These are phyloP conservation scores for Solanum bulbocastanum DNA, from an alignment of 257 asterid species.

Conservation along the genomic window DNA sequence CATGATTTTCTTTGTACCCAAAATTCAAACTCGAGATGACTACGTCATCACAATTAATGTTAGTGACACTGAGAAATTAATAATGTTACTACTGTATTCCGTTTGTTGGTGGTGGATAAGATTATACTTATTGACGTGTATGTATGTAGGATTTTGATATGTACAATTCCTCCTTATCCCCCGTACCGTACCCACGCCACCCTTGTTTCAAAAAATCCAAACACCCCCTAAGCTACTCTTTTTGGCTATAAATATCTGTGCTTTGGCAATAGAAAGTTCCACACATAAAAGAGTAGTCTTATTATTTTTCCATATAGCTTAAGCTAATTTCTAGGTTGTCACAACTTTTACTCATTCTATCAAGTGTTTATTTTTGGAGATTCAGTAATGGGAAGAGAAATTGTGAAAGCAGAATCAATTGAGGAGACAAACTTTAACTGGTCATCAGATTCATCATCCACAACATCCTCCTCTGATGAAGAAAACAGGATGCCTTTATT, in stretches of 20 bases:
- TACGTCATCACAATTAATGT: no score
- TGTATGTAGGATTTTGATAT: neutral
- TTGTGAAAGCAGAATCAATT: neutral
- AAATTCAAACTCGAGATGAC: no score
- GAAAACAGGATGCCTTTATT: conserved; percentile 28
- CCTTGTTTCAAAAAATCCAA: neutral
- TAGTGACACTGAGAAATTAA: no score
- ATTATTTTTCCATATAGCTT: neutral
- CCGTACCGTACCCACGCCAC: neutral
- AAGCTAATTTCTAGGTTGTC: neutral
- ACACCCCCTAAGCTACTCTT: neutral
- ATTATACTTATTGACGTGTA: neutral
- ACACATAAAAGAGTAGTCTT: neutral
- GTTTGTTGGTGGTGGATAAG: neutral
- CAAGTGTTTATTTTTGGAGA: neutral
- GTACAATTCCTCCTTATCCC: neutral
- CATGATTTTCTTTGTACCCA: no score
- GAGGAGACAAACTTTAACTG: neutral
- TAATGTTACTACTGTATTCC: no score
- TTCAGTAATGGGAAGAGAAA: neutral
- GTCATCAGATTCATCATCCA: neutral
- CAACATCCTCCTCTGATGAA: neutral
- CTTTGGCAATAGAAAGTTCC: neutral
- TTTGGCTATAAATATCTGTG: neutral
- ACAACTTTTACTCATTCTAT: neutral